Base-by-base conservation (phyloP, 2,329 filamentous ascomycete genomes). In the Didymella segeticola region DNA sequence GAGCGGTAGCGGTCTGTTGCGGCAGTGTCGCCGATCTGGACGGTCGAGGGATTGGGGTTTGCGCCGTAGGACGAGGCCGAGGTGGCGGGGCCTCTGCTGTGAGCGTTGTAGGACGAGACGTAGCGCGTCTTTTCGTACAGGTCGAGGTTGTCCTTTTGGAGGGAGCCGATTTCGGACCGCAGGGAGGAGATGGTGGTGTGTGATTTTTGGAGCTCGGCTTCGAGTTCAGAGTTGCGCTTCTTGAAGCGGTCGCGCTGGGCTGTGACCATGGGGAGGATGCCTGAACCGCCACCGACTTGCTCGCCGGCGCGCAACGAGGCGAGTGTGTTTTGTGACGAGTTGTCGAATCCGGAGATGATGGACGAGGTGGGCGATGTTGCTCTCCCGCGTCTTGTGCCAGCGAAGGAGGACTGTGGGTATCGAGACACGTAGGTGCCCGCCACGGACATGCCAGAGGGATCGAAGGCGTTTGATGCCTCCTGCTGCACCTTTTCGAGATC, bases 71-170 rank as follows among this genome's bases (percentile, higher is more conserved):
- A 63, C n/a, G 87, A 86, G 11, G 86, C 86, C 12, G 84, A 83
- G 10, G 86, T 85, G 20, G 62, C 57, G 7, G 67, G 60, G 38
- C 84, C 84, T 47, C 93, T 87, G 74, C 88, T 96, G 43, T 84
- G 83, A 41, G 93, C 86, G 74, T 89, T 96, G 79, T 97, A 99
- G 2, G 91, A 93, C 6, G 92, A 96, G 20, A 98, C 87, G 72
- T 99, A 99, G 63, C 95, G 86, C 15, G 93, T 96, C 82, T 98
- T 99, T 76, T 99, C 95, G 74, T 99, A 99, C 7, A 99, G 82
- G 66, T 89, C 92, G 29, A 99, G 82, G 71, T 99, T 99, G 76
- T 99, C 95, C 73, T 93, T 96, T 71, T 99, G 96, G 33, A 99
- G 80, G 1, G 92, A 91, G 5, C 92, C 89, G 56, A 98, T 86